phyloP scores from a whole-genome alignment of 2,329 filamentous ascomycete genomes.

The Neonectria magnoliae region DNA sequence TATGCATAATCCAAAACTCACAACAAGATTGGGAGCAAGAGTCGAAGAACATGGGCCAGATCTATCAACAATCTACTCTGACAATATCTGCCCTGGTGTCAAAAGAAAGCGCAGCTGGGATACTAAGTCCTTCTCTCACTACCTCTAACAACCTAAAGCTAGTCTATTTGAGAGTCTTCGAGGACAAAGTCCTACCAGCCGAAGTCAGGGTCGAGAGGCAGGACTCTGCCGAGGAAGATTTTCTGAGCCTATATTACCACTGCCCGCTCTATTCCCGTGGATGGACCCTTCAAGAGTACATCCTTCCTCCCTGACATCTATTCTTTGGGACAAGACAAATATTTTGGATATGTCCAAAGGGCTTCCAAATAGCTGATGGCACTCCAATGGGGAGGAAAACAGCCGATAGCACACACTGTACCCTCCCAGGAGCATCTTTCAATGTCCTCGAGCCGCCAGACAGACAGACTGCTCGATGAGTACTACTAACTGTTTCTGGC shows the following conservation, averaged over 20 bases:
- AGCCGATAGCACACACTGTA: background rate
- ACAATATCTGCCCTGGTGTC: too few species aligned
- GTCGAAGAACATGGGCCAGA: slow-evolving; percentile 7
- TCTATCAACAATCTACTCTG: background rate
- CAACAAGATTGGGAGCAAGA: slow-evolving; percentile 2
- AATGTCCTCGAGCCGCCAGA: background rate
- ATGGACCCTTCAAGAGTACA: slow-evolving; percentile 5
- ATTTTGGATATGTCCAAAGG: slow-evolving; percentile 8
- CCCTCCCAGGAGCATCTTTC: too few species aligned
- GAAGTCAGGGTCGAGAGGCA: too few species aligned
- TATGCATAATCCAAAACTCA: slow-evolving; percentile 15
- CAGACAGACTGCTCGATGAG: background rate
- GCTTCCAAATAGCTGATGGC: background rate
- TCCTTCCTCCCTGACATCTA: background rate
- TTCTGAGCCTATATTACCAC: too few species aligned
- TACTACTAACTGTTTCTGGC: background rate
- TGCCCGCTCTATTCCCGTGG: slow-evolving; percentile 3
- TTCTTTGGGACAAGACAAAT: background rate
- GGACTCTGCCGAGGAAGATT: too few species aligned
- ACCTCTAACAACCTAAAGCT: too few species aligned
- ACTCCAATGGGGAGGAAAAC: background rate
- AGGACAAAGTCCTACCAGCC: too few species aligned
- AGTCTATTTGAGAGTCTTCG: too few species aligned
- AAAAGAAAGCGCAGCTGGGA: too few species aligned
- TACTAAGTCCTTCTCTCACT: too few species aligned